Evolutionary conservation across 805 yeast species (phyloP).

Genomic region (Jamesozyma piceae): DNA sequence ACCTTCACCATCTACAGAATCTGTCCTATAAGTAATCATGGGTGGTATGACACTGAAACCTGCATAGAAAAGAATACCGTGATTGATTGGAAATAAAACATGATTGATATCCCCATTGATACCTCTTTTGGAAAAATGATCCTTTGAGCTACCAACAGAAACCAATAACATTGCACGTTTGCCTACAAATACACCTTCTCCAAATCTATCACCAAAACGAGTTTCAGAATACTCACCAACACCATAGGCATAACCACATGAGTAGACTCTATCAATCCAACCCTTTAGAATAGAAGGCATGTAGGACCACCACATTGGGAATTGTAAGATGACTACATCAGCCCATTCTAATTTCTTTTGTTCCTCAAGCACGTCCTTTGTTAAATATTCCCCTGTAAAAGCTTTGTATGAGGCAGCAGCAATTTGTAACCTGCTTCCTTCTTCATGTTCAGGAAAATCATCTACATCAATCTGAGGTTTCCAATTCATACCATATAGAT

Average conservation of each 20-base stretch:
- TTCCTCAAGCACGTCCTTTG: conserved; percentile 23
- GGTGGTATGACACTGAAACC: conserved; percentile 21
- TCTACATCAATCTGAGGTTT: conserved; percentile 15
- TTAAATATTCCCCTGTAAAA: conserved; percentile 8
- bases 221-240: conserved; percentile 8
- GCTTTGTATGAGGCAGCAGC: conserved; percentile 16
- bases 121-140: conserved; percentile 13
- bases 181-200: conserved; percentile 20
- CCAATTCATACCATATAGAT: conserved; percentile 20
- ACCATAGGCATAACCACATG: conserved; percentile 21
- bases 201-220: conserved; percentile 12
- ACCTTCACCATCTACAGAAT: conserved; percentile 1
- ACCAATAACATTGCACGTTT: conserved; percentile 14
- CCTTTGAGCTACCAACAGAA: conserved; percentile 14
- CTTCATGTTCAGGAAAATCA: conserved; percentile 15
- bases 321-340: conserved; percentile 21
- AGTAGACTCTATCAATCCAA: conserved; percentile 24
- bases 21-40: conserved; percentile 9
- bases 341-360: conserved; percentile 27
- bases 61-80: conserved; percentile 19
- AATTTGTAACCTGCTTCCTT: conserved; percentile 11
- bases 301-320: conserved; percentile 28
- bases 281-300: conserved; percentile 29
- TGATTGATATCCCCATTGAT: conserved; percentile 19
- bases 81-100: conserved; percentile 21